Evolutionary conservation across 495 filamentous ascomycete species (phyloP), one percentile per base, ranked within the genome.

Genomic region (Podospora anserina): DNA sequence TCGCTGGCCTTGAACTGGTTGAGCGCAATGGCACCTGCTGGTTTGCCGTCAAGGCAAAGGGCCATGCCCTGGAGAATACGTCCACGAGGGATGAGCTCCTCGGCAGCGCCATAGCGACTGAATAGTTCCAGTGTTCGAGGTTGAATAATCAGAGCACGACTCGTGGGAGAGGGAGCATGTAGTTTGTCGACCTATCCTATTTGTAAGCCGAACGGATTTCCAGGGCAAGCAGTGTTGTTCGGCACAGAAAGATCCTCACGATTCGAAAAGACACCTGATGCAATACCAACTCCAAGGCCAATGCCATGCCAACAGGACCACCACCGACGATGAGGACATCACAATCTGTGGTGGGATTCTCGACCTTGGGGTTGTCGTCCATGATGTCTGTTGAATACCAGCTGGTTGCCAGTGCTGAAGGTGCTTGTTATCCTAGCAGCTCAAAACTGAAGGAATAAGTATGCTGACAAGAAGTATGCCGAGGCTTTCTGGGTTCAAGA

Each of bases 71-170:
- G 66, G 5, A 76, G 71, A 44, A 75, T 67, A 26, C 70, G 60
- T 15, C 80, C 80, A 6, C 69, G 61, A 13, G 69, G 55, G 49
- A 80, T 61, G 19, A 81, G 68, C 23, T 69, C 65, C 59, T 78
- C 69, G 3, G 74, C 76, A 32, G 75, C 71, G 39, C 78, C 76
- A 28, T 83, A 77, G 18, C 82, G 81, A 64, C 80, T 79, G 15
- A 84, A 74, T 19, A 85, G 79, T 70, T 85, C 83, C 23, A 78
- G 70, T 0, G 80, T 81, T 7, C 82, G 76, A 49, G 82, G 76
- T 56, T 82, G 83, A 0, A 84, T 68, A 0, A 79, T 76, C 26
- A 83, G 72, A 57, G 83, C 82, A 3, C 80, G 76, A 64, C 80
- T 81, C 39, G 39, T 49, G 39, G 7, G 39, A 13, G 39, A 49